phyloP scores from a whole-genome alignment of 1,284 basidiomycete genomes.

The Leucoagaricus sp. region DNA sequence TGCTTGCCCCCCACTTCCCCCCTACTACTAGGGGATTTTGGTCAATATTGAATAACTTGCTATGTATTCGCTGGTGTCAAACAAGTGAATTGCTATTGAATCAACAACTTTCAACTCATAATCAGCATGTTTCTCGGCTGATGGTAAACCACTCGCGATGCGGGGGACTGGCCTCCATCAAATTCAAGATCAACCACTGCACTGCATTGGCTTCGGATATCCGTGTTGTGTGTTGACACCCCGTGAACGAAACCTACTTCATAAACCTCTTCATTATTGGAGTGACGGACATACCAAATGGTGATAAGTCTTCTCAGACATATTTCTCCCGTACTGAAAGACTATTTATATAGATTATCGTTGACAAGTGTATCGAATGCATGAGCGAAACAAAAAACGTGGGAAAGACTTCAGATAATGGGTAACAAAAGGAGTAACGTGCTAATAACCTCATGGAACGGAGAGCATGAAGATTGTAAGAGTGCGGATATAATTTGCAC shows the following conservation, averaged over 20 bases:
- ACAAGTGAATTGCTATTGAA: too few species aligned
- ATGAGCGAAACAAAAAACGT: background rate
- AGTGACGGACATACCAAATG: slow-evolving; percentile 2
- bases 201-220: slow-evolving; percentile 2
- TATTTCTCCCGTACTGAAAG: background rate
- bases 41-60: too few species aligned
- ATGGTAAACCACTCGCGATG: background rate
- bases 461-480: background rate
- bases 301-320: background rate
- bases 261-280: background rate
- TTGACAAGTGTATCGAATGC: background rate
- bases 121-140: too few species aligned
- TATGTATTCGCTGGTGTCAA: too few species aligned
- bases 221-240: slow-evolving; percentile 5
- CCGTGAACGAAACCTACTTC: slow-evolving; percentile 7
- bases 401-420: background rate
- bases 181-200: slow-evolving; percentile 5
- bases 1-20: too few species aligned
- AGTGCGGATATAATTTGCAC: too few species aligned
- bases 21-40: too few species aligned
- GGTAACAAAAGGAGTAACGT: background rate
- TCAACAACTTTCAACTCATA: too few species aligned
- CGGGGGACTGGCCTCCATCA: background rate
- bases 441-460: background rate
- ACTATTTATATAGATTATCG: background rate